A percentile compares a stretch with the other conserved stretches of the same genome.
Conservation (phyloP, 208 protist genomes). For the Crithidia bombi region DNA sequence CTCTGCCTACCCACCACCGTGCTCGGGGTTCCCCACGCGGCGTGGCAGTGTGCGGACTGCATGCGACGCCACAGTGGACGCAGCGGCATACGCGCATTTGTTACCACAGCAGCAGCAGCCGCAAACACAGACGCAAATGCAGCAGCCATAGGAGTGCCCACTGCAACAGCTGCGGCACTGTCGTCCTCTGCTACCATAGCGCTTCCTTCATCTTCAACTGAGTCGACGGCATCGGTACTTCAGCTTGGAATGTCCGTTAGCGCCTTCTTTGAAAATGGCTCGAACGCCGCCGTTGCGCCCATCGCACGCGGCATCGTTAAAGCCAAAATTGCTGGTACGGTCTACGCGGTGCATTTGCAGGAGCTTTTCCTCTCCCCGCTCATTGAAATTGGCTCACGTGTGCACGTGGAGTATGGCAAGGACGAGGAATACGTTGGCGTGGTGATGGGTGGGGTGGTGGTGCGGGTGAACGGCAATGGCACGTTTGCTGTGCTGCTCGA, state of each 20-base stretch:
- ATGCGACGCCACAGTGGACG: too few species aligned
- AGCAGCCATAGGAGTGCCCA: neutral
- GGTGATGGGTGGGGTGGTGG: slow-evolving; percentile 73
- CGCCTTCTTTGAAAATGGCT: slow-evolving; percentile 61
- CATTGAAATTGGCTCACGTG: slow-evolving; percentile 78
- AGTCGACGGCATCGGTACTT: slow-evolving; percentile 10
- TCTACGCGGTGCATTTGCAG: slow-evolving; percentile 77
- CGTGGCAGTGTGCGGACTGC: too few species aligned
- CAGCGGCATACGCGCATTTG: neutral
- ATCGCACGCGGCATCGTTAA: slow-evolving; percentile 58
- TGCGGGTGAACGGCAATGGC: slow-evolving; percentile 79
- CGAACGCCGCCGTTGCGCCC: slow-evolving; percentile 45
- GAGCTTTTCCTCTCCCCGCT: slow-evolving; percentile 68
- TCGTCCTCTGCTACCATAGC: neutral
- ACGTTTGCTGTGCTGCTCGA: slow-evolving; percentile 83
- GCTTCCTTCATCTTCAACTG: neutral
- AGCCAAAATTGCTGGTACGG: slow-evolving; percentile 61
- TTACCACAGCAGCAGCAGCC: neutral
- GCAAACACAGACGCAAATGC: neutral
- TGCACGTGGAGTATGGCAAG: slow-evolving; percentile 66
- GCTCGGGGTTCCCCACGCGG: neutral
- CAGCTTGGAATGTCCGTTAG: slow-evolving; percentile 45
- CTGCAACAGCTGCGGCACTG: neutral
- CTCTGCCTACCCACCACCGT: neutral
- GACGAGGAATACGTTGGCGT: slow-evolving; percentile 31